phyloP scores from a whole-genome alignment of 2,329 filamentous ascomycete genomes.

The Venturia nashicola region DNA sequence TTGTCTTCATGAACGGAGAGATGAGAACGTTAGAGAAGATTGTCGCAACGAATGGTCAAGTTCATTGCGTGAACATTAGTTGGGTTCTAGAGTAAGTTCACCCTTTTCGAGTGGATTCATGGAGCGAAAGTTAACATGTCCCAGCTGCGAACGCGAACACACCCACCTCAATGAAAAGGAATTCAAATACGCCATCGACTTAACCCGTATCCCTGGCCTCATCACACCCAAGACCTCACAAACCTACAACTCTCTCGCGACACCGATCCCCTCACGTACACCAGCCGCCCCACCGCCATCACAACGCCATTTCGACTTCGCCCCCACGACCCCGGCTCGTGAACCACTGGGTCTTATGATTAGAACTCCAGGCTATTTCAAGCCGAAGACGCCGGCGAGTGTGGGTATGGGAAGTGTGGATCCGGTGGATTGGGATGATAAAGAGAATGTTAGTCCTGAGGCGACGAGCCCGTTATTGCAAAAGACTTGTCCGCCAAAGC shows the following conservation, averaged over 20 bases:
- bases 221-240: background rate
- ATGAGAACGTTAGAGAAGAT: slow-evolving; percentile 74
- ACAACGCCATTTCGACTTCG: slow-evolving; percentile 12
- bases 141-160: slow-evolving; percentile 21
- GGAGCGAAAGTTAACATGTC: background rate
- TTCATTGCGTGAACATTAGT: slow-evolving; percentile 75
- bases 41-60: slow-evolving; percentile 55
- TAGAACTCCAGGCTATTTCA: slow-evolving; percentile 4
- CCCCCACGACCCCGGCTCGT: slow-evolving; percentile 13
- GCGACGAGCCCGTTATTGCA: slow-evolving; percentile 31
- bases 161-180: slow-evolving; percentile 18
- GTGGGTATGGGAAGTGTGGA: background rate
- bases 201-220: slow-evolving; percentile 5
- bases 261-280: background rate
- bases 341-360: slow-evolving; percentile 6
- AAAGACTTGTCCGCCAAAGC: slow-evolving; percentile 43
- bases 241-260: background rate
- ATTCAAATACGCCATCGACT: background rate
- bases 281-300: slow-evolving; percentile 13
- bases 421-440: slow-evolving; percentile 4
- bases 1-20: slow-evolving; percentile 80
- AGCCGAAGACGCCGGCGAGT: background rate
- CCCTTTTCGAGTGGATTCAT: too few relatives aligned
- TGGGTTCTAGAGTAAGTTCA: slow-evolving; percentile 75
- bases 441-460: slow-evolving; percentile 9